A percentile compares a stretch with the other conserved stretches of the same genome.
Evolutionary conservation across 352 stramenopile species (phyloP).

Genomic region (Globisporangium sylvaticum): DNA sequence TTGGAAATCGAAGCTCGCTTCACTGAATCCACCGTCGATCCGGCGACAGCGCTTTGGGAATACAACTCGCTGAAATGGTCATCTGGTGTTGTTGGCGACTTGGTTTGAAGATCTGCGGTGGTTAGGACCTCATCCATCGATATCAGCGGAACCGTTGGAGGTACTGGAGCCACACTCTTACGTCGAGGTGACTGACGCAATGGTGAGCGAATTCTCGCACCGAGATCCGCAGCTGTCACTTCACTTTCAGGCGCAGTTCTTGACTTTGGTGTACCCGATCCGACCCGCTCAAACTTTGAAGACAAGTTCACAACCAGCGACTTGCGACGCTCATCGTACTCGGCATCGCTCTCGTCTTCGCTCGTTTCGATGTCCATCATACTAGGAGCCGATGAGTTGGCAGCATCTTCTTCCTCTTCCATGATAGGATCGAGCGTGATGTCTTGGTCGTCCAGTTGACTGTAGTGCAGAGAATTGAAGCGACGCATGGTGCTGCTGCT

Average conservation of each 20-base stretch:
- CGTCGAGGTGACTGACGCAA: constrained; percentile 10
- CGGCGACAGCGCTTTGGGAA: background rate
- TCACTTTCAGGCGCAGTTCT: constrained; percentile 7
- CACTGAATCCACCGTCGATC: constrained; percentile 20
- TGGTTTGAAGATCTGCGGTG: constrained; percentile 26
- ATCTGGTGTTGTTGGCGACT: constrained; percentile 6
- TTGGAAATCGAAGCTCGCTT: constrained; percentile 35
- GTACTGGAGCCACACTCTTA: background rate
- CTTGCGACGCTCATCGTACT: constrained; percentile 42
- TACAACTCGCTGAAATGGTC: constrained; percentile 15
- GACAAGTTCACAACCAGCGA: constrained; percentile 73
- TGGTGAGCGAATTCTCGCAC: constrained; percentile 16
- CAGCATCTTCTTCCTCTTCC: constrained; percentile 59
- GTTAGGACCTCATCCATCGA: constrained; percentile 45
- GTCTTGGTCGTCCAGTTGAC: constrained; percentile 32
- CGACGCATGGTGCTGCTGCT: constrained; percentile 8
- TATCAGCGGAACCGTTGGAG: constrained; percentile 14
- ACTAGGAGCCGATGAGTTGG: constrained; percentile 51
- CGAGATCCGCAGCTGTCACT: constrained; percentile 12
- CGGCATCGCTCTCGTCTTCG: constrained; percentile 49
- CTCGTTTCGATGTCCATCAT: constrained; percentile 72
- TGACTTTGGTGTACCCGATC: constrained; percentile 17
- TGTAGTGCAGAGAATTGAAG: constrained; percentile 18
- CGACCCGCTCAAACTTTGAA: constrained; percentile 69
- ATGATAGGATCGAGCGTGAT: constrained; percentile 53